phyloP scores from a whole-genome alignment of 257 asterid species.

The Ilex aquifolium region DNA sequence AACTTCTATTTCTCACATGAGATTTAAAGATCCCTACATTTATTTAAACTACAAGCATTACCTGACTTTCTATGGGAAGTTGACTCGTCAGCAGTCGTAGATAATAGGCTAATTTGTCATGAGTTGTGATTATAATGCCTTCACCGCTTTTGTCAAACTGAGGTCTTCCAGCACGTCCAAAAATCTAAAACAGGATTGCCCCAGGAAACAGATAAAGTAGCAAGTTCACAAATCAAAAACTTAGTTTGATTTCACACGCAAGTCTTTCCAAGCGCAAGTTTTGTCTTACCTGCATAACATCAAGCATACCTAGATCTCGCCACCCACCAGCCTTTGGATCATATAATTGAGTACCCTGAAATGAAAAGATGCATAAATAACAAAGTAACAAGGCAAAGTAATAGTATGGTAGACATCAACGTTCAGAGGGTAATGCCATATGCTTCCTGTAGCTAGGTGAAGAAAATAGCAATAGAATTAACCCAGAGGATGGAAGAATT shows the following conservation, averaged over 20 bases:
- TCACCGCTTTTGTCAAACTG: constrained; percentile 99
- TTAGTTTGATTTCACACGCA: not conserved
- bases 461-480: not conserved
- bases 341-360: constrained; percentile 96
- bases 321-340: constrained; percentile 99
- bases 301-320: constrained; percentile 99
- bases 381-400: constrained; percentile 9
- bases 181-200: constrained; percentile 51
- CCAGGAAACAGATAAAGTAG: constrained; percentile 11
- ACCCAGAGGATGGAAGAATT: not conserved
- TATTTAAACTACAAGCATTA: constrained; percentile 11
- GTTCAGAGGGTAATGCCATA: not conserved
- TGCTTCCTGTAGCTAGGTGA: not conserved
- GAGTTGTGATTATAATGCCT: constrained; percentile 90
- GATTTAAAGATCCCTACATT: not conserved
- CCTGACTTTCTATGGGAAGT: constrained; percentile 99
- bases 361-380: constrained; percentile 22
- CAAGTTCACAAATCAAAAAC: not conserved
- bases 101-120: constrained; percentile 84
- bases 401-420: not conserved
- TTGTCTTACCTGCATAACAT: constrained; percentile 87
- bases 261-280: not conserved
- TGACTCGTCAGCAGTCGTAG: constrained; percentile 90
- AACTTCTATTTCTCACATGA: not conserved
- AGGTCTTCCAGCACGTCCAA: constrained; percentile 99